phyloP scores from a whole-genome alignment of 495 filamentous ascomycete species.

The Tuber borchii region DNA sequence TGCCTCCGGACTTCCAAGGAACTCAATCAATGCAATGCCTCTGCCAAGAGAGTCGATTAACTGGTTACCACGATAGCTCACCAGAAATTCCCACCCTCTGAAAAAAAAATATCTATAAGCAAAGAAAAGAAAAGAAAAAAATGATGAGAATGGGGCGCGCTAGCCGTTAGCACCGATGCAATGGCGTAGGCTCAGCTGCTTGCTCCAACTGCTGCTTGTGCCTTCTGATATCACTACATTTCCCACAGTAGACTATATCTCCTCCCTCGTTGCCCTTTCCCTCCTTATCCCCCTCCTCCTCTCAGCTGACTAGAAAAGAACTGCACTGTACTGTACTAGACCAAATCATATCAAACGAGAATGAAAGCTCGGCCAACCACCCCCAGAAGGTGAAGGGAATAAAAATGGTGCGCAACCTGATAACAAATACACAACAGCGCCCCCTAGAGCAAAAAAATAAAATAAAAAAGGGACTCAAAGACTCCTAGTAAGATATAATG shows the following conservation, averaged over 20 bases:
- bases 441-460: not conserved
- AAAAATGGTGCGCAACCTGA: not conserved
- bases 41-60: not conserved
- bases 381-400: not conserved
- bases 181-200: constrained; percentile 1
- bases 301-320: constrained; percentile 1
- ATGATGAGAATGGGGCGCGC: not conserved
- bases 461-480: not conserved
- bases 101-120: not conserved
- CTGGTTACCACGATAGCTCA: not conserved
- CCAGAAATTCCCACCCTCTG: not conserved
- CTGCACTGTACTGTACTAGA: not conserved
- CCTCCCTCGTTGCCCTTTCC: not conserved
- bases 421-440: not conserved
- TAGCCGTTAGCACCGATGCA: constrained; percentile 3
- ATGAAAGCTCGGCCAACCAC: not conserved
- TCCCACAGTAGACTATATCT: not conserved
- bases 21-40: not conserved
- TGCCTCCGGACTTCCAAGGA: not conserved
- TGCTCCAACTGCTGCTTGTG: not conserved
- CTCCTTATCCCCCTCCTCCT: not conserved
- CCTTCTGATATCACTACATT: not conserved
- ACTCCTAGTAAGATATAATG: not conserved
- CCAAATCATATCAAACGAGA: not conserved
- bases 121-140: not conserved